These are phyloP conservation scores for Erodium maritimum DNA, from an alignment of 345 rosid genomes.

Conservation along the genomic window DNA sequence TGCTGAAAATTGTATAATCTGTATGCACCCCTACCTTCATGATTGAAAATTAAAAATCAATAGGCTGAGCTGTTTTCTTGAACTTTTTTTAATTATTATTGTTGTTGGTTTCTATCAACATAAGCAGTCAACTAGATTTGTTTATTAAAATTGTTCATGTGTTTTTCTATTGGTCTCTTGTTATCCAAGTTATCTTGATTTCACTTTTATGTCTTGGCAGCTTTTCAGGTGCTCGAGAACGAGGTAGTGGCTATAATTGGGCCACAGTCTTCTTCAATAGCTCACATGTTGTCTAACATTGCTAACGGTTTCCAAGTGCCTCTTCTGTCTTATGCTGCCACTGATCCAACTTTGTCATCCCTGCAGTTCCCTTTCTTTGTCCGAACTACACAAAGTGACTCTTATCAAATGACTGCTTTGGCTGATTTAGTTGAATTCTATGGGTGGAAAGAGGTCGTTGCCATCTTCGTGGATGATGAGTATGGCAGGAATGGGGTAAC, in stretches of 20 bases:
- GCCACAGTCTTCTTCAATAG: slow-evolving; percentile 65
- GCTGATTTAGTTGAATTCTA: slow-evolving; percentile 50
- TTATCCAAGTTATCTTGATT: neutral
- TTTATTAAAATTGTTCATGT: neutral
- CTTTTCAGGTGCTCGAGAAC: slow-evolving; percentile 48
- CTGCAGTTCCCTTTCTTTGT: slow-evolving; percentile 66
- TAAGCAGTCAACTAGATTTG: neutral
- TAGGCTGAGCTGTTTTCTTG: neutral
- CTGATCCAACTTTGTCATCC: slow-evolving; percentile 85
- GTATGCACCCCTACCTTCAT: too few relatives aligned
- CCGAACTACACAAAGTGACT: slow-evolving; percentile 63
- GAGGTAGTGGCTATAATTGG: slow-evolving; percentile 68
- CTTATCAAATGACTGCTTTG: slow-evolving; percentile 68
- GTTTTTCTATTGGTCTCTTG: neutral
- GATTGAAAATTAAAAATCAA: neutral
- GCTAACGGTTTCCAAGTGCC: slow-evolving; percentile 65
- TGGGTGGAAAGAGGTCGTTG: slow-evolving; percentile 73
- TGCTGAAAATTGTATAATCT: too few relatives aligned
- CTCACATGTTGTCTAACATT: slow-evolving; percentile 52
- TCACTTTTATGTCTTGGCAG: slow-evolving; percentile 21
- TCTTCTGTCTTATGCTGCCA: slow-evolving; percentile 74
- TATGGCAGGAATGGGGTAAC: slow-evolving; percentile 70
- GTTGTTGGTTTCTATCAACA: neutral
- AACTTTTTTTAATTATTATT: too few relatives aligned
- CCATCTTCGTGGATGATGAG: slow-evolving; percentile 60